Conservation (phyloP, 2,329 filamentous ascomycete genomes). For the Aureobasidium namibiae region DNA sequence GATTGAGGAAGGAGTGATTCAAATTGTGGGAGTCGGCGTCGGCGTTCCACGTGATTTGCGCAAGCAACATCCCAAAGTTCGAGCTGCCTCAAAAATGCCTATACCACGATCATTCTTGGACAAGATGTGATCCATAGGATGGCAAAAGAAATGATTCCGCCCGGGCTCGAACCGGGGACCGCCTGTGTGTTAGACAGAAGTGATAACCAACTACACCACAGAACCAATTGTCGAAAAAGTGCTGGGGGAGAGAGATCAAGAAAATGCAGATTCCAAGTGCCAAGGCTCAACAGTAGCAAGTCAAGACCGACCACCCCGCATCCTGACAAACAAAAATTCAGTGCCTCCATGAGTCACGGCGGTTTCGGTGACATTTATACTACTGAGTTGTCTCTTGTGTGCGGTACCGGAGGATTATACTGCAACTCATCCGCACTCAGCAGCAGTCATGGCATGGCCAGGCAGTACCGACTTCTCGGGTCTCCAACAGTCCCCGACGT, state of each 20-base stretch:
- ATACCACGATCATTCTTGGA: neutral
- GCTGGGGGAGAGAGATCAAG: neutral
- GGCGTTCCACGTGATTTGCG: neutral
- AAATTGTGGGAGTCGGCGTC: neutral
- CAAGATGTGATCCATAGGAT: neutral
- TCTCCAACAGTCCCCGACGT: constrained; percentile 9
- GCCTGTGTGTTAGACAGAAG: constrained; percentile 13
- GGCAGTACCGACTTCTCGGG: constrained; percentile 9
- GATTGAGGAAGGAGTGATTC: neutral
- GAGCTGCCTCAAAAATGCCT: neutral
- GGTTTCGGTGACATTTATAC: constrained; percentile 7
- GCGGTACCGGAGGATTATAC: constrained; percentile 8
- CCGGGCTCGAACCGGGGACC: constrained; percentile 9
- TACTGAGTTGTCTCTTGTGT: neutral
- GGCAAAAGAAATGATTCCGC: constrained; percentile 11
- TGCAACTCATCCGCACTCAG: constrained; percentile 1
- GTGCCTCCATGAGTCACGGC: constrained; percentile 4
- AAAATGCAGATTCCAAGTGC: neutral
- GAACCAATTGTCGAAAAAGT: constrained; percentile 1
- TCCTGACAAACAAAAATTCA: neutral
- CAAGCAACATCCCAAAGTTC: neutral
- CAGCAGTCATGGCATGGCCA: constrained; percentile 8
- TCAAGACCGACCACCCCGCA: neutral
- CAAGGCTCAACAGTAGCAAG: neutral
- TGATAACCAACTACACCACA: constrained; percentile 14